Conservation (phyloP, 1,139 yeast genomes). For the Kodamaea alishanica region DNA sequence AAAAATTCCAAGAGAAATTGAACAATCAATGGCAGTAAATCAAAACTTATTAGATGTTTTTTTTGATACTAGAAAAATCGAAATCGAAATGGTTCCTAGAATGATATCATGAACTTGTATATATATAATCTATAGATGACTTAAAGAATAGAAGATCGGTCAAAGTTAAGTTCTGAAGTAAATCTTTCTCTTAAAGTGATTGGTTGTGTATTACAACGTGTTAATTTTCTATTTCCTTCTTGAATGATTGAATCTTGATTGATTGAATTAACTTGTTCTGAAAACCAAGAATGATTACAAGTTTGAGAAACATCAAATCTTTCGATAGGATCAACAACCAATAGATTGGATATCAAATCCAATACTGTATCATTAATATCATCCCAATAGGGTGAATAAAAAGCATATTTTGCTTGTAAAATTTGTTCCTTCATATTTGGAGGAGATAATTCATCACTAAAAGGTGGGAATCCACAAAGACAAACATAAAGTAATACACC, state of each 20-base stretch:
- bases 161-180: constrained; percentile 25
- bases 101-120: constrained; percentile 5
- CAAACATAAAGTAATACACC: constrained; percentile 76
- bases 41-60: constrained; percentile 28
- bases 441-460: constrained; percentile 77
- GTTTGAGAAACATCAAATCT: constrained; percentile 53
- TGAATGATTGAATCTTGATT: constrained; percentile 1
- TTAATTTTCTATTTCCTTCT: constrained; percentile 3
- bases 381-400: constrained; percentile 81
- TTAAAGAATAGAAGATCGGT: constrained; percentile 10
- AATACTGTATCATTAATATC: constrained; percentile 59
- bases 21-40: constrained; percentile 23
- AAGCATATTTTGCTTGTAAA: constrained; percentile 61
- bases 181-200: constrained; percentile 31
- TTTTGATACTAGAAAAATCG: constrained; percentile 27
- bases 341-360: constrained; percentile 59
- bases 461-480: constrained; percentile 81
- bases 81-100: constrained; percentile 15
- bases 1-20: constrained; percentile 23
- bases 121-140: not conserved
- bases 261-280: constrained; percentile 8
- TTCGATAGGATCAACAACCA: constrained; percentile 54
- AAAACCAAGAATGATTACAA: constrained; percentile 58
- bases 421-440: constrained; percentile 77
- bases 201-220: constrained; percentile 26